phyloP scores from a whole-genome alignment of 2,329 filamentous ascomycete species.

The Allantophomopsis lycopodina region DNA sequence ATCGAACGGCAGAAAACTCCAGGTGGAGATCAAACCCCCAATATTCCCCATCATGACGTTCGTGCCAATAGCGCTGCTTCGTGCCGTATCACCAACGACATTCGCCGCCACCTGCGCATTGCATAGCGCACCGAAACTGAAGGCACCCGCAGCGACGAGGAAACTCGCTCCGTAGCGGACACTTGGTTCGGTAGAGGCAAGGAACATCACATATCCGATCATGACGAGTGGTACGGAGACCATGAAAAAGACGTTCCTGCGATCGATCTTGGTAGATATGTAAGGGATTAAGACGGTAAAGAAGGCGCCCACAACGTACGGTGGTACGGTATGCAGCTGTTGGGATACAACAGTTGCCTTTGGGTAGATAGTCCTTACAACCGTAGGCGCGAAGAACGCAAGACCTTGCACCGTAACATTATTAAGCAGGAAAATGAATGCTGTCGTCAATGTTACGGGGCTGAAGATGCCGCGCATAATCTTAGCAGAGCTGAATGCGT shows the following conservation, averaged over 20 bases:
- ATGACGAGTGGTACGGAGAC: constrained; percentile 48
- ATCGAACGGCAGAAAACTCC: constrained; percentile 50
- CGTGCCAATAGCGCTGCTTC: constrained; percentile 50
- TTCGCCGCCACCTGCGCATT: constrained; percentile 58
- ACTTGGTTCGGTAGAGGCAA: constrained; percentile 34
- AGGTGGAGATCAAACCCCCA: constrained; percentile 54
- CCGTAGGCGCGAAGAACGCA: constrained; percentile 58
- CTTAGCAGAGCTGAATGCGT: constrained; percentile 46
- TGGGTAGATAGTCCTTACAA: constrained; percentile 56
- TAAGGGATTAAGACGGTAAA: constrained; percentile 50
- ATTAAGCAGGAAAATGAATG: constrained; percentile 27
- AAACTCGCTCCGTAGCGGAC: constrained; percentile 60
- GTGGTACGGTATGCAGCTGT: constrained; percentile 58
- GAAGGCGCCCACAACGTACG: constrained; percentile 55
- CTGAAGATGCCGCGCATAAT: constrained; percentile 46
- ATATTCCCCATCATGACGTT: constrained; percentile 62
- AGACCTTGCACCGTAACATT: constrained; percentile 56
- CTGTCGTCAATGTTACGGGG: constrained; percentile 42
- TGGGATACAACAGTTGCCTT: constrained; percentile 40
- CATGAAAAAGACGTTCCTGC: constrained; percentile 46
- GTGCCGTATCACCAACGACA: constrained; percentile 56
- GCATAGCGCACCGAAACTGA: constrained; percentile 47
- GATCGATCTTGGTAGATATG: constrained; percentile 45
- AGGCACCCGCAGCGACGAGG: constrained; percentile 50
- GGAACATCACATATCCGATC: constrained; percentile 57